Base-by-base conservation (phyloP, 2,329 filamentous ascomycete genomes). In the Knufia fluminis region DNA sequence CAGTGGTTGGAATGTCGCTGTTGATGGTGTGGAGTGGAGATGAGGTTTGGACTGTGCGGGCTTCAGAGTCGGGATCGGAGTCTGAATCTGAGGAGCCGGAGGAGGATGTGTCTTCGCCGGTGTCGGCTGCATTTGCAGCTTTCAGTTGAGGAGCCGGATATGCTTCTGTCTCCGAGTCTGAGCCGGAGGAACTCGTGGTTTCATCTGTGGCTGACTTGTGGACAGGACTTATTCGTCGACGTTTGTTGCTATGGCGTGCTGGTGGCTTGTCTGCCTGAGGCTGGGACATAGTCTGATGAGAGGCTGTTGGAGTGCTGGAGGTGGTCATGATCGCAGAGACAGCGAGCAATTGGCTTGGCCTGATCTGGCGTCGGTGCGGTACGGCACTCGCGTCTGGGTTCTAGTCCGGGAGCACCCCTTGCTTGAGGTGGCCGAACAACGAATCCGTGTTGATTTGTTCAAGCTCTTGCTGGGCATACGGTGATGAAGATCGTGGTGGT, bases 121-220 rank as follows among this genome's bases (percentile, higher is more conserved):
- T 14, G 9, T 36, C 33, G 10, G 10, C n/a, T 7, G 33, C 26
- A 28, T 28, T 28, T 6, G 12, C 26, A 28, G 6, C 26, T 6
- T 28, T 26, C 22, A 23, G 4, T 23, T n/a, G 10, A n/a, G 20
- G 20, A 9, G 19, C 16, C 17, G 14, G 10, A 31, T 14, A 32
- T 6, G 23, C n/a, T n/a, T 48, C 45, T 38, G 31, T 3, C 17
- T 26, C 45, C 14, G 45, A 39, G 24, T 39, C 20, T 48, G 32
- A 16, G 14, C n/a, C 33, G 16, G 36, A 33, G 4, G 46, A 16
- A 4, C 38, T 23, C 12, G 43, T 31, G 3, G 23, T 12, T 6
- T 28, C 12, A 12, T 28, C 26, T 6, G 7, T 6, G 40, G 20
- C n/a, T 46, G 22, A n/a, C 26, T 31, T 4, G 7, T 32, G 7